Conservation (phyloP, 169 alveolate species). For the Eimeria maxima region DNA sequence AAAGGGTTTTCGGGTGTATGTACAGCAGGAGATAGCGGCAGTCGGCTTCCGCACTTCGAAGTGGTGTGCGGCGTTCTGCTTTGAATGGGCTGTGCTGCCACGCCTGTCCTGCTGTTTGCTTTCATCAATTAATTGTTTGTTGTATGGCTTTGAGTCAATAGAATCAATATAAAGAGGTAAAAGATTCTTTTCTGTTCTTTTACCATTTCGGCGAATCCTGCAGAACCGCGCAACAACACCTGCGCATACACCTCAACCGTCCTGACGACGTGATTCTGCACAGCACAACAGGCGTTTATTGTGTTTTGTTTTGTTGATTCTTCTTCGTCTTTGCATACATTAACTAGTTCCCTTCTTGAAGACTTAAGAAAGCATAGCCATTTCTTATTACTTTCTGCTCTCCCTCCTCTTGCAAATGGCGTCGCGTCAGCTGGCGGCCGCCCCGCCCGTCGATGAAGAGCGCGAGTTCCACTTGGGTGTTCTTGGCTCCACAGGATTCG, state of each 20-base stretch:
- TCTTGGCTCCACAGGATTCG: slow-evolving; percentile 75
- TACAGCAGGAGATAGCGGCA: not conserved
- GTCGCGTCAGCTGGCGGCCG: not conserved
- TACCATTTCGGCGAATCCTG: too few relatives aligned
- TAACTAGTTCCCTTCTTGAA: too few relatives aligned
- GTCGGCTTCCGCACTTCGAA: not conserved
- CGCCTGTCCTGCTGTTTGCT: too few relatives aligned
- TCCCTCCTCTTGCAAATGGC: not conserved
- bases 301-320: too few relatives aligned
- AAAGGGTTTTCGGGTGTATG: not conserved
- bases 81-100: not conserved
- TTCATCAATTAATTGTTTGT: not conserved
- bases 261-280: too few relatives aligned
- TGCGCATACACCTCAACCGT: too few relatives aligned
- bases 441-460: slow-evolving; percentile 42
- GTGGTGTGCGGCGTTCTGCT: slow-evolving; percentile 4
- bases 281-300: too few relatives aligned
- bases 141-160: not conserved
- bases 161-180: too few relatives aligned
- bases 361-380: not conserved
- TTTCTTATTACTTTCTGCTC: not conserved
- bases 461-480: slow-evolving; percentile 64
- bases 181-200: too few relatives aligned
- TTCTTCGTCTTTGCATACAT: too few relatives aligned
- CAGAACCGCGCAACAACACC: too few relatives aligned